phyloP scores from a whole-genome alignment of 495 filamentous ascomycete genomes.

The Tuber calosporum region DNA sequence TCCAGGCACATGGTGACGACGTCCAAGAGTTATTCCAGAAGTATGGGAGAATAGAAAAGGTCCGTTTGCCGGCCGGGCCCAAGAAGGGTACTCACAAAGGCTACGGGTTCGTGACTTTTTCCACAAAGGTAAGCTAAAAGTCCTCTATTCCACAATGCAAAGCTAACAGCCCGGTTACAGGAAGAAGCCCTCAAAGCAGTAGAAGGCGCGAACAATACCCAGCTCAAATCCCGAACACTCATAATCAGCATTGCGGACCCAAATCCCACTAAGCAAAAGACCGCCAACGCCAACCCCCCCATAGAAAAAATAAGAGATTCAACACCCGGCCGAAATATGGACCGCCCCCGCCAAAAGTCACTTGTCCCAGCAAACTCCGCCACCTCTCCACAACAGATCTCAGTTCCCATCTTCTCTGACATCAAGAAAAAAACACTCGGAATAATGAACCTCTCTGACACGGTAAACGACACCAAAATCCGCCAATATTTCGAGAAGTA shows the following conservation, averaged over 20 bases:
- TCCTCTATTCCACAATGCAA: constrained; percentile 23
- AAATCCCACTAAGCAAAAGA: constrained; percentile 31
- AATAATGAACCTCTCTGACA: constrained; percentile 62
- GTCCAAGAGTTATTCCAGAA: constrained; percentile 61
- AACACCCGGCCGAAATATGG: constrained; percentile 20
- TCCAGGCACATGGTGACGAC: constrained; percentile 58
- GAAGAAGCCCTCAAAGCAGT: constrained; percentile 62
- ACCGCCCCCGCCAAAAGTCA: constrained; percentile 15
- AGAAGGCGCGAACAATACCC: constrained; percentile 58
- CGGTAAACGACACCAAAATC: constrained; percentile 63
- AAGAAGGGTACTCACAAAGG: constrained; percentile 62
- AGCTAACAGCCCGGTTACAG: constrained; percentile 33
- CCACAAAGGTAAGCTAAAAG: constrained; percentile 50
- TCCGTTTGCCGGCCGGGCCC: constrained; percentile 57
- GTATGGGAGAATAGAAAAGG: constrained; percentile 65
- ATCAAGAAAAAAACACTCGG: constrained; percentile 54
- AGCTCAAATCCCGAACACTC: constrained; percentile 61
- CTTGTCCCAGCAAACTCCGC: constrained; percentile 37
- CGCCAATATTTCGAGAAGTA: constrained; percentile 58
- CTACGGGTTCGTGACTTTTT: constrained; percentile 68
- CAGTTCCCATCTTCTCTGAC: constrained; percentile 42
- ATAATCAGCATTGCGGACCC: constrained; percentile 57
- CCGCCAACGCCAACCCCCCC: constrained; percentile 28
- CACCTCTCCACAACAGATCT: constrained; percentile 8
- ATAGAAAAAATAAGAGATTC: constrained; percentile 10